Percentiles rank a stretch among this genome's conserved stretches.
Evolutionary conservation across 140 eudicot genomes (phyloP).

Genomic region (Cichorium intybus): DNA sequence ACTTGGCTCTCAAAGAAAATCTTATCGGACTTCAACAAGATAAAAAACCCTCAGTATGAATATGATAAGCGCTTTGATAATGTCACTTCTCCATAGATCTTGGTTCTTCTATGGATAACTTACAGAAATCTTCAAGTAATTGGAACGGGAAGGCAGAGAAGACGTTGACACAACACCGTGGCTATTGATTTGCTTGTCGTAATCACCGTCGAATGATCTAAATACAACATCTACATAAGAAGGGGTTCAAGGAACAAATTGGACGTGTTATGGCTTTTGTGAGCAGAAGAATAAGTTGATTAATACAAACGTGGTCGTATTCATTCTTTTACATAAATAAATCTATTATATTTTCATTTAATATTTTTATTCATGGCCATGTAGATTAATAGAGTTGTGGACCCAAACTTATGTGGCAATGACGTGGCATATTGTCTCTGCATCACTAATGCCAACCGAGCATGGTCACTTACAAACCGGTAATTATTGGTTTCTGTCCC

Average conservation of each 20-base stretch:
- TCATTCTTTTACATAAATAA: background rate
- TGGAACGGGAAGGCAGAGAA: conserved; percentile 24
- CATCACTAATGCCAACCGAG: too few relatives aligned
- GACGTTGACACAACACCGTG: conserved; percentile 32
- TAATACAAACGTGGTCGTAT: conserved; percentile 42
- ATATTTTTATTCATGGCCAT: background rate
- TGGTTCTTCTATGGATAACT: conserved; percentile 38
- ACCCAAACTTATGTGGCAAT: background rate
- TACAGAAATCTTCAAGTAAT: conserved; percentile 31
- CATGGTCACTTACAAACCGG: too few relatives aligned
- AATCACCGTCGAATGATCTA: conserved; percentile 40
- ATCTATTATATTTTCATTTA: background rate
- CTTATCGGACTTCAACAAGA: conserved; percentile 92
- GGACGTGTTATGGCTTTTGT: conserved; percentile 49
- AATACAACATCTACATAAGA: conserved; percentile 55
- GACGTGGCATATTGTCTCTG: too few relatives aligned
- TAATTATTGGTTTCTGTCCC: too few relatives aligned
- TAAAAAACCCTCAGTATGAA: conserved; percentile 66
- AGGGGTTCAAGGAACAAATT: conserved; percentile 87
- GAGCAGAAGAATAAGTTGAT: conserved; percentile 19
- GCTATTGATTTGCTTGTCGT: conserved; percentile 25
- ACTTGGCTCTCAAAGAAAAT: conserved; percentile 94
- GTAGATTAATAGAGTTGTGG: background rate
- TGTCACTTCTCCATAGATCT: conserved; percentile 52
- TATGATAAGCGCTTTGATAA: conserved; percentile 75